phyloP scores from a whole-genome alignment of 495 filamentous ascomycete genomes.

The Apiosordaria backusii region DNA sequence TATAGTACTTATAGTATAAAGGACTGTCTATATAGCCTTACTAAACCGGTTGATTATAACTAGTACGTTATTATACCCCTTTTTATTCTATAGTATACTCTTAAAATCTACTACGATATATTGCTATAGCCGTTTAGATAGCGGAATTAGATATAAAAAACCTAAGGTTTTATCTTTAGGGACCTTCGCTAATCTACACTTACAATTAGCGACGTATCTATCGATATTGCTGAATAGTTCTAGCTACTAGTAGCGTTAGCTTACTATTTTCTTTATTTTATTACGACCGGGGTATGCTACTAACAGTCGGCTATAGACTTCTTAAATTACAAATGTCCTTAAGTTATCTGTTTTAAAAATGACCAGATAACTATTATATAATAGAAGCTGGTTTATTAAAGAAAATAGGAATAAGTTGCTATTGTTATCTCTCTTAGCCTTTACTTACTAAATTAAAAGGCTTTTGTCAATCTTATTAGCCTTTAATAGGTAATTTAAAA shows the following conservation, averaged over 20 bases:
- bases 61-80: conserved; percentile 4
- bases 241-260: neutral
- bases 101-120: conserved; percentile 10
- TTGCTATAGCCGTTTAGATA: neutral
- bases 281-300: conserved; percentile 3
- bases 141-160: conserved; percentile 2
- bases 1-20: too few species aligned
- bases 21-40: too few species aligned
- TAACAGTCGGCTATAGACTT: too few species aligned
- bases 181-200: neutral
- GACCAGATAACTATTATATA: too few species aligned
- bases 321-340: too few species aligned
- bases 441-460: too few species aligned
- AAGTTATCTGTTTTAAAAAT: too few species aligned
- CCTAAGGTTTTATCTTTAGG: conserved; percentile 4
- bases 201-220: conserved; percentile 2
- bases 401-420: too few species aligned
- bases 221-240: neutral
- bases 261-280: conserved; percentile 4
- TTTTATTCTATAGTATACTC: neutral
- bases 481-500: too few species aligned
- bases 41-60: neutral
- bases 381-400: too few species aligned
- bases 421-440: too few species aligned
- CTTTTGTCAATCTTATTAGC: too few species aligned